Evolutionary conservation across 2,329 filamentous ascomycete genomes (phyloP).

Genomic region (Aspergillus pseudoterreus): DNA sequence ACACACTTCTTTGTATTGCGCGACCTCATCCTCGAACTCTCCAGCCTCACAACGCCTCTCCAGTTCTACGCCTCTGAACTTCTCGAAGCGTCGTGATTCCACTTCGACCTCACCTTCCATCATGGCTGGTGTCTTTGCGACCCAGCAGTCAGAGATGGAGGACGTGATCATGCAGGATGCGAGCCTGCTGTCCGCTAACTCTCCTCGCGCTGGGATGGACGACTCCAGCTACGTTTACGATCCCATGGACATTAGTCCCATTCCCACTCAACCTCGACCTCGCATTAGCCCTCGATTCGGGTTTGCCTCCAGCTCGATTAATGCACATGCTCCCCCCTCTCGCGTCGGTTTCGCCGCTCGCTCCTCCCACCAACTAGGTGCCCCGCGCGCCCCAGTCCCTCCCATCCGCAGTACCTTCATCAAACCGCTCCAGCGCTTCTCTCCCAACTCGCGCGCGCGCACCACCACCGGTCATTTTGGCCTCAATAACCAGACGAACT

Average conservation of each 20-base stretch:
- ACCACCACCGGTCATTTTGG: not conserved
- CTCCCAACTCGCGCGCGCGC: slow-evolving; percentile 5
- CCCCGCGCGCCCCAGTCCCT: not conserved
- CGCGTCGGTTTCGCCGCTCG: not conserved
- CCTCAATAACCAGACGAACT: not conserved
- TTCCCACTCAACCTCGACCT: not conserved
- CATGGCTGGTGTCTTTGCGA: slow-evolving; percentile 12
- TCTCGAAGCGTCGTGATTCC: not conserved
- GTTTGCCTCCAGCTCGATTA: not conserved
- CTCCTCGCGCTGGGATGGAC: not conserved
- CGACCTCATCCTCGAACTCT: not conserved
- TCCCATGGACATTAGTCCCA: slow-evolving; percentile 17
- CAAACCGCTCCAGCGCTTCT: slow-evolving; percentile 7
- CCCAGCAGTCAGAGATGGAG: slow-evolving; percentile 8
- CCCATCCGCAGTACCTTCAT: slow-evolving; percentile 5
- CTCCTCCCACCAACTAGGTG: not conserved
- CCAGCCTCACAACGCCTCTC: not conserved
- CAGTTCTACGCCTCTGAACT: not conserved
- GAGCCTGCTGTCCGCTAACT: slow-evolving; percentile 5
- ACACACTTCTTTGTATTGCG: not conserved
- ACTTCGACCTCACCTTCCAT: not conserved
- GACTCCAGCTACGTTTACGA: slow-evolving; percentile 3
- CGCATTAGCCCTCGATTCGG: not conserved
- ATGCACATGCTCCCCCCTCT: not conserved
- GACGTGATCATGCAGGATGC: slow-evolving; percentile 11